Percentiles rank a stretch among this genome's conserved stretches.
Conservation (phyloP, 208 protist genomes). For the Leishmania braziliensis region DNA sequence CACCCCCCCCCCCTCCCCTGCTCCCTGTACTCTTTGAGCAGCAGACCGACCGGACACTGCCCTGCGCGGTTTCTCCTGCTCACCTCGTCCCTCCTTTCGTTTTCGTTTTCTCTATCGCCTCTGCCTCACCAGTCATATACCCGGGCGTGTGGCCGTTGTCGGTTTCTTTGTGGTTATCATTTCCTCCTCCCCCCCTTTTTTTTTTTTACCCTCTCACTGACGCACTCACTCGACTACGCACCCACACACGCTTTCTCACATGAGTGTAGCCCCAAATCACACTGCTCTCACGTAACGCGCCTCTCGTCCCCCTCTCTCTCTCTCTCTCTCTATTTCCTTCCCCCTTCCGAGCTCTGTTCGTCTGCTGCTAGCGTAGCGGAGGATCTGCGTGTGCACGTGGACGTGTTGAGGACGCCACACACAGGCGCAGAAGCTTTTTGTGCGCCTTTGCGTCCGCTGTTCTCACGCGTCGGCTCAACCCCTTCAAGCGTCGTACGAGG, state of each 20-base stretch:
- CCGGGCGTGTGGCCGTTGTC: neutral
- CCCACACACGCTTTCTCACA: neutral
- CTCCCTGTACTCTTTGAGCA: neutral
- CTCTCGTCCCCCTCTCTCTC: neutral
- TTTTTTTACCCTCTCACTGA: neutral
- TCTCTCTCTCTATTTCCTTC: neutral
- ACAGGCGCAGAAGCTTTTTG: neutral
- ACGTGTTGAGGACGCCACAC: neutral
- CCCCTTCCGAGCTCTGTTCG: neutral
- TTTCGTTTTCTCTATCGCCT: conserved; percentile 4
- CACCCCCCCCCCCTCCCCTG: neutral
- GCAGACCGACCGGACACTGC: neutral
- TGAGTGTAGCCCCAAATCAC: neutral
- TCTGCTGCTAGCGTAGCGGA: neutral
- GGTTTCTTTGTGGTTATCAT: neutral
- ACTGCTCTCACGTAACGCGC: neutral
- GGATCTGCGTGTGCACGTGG: neutral
- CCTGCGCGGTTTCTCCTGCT: neutral
- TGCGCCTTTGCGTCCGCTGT: neutral
- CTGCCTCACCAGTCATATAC: neutral
- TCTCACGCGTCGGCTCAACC: neutral
- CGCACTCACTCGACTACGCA: neutral
- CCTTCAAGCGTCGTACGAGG: neutral
- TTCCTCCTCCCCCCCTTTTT: neutral
- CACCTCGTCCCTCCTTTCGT: neutral